A percentile compares a stretch with the other conserved stretches of the same genome.
Conservation (phyloP, 257 asterid species). For the Cinchona pubescens region DNA sequence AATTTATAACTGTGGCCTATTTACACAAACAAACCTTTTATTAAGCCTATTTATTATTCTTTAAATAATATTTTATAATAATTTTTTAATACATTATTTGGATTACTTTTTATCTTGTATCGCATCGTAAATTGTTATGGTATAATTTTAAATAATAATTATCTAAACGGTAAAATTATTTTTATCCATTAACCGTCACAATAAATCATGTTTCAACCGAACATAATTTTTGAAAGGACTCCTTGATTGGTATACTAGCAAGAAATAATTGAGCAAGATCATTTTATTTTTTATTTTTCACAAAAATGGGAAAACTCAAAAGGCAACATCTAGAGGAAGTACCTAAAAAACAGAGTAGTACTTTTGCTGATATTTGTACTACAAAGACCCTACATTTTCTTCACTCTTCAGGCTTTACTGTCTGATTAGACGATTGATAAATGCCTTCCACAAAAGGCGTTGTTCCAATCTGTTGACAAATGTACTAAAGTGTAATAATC, state of each 20-base stretch:
- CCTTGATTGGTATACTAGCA: neutral
- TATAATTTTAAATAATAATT: too few relatives aligned
- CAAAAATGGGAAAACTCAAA: neutral
- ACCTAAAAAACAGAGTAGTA: conserved; percentile 6
- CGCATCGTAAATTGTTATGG: too few relatives aligned
- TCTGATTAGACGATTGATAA: conserved; percentile 16
- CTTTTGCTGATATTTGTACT: neutral
- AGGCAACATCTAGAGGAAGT: neutral
- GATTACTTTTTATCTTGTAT: too few relatives aligned
- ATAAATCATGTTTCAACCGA: too few relatives aligned
- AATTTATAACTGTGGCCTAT: too few relatives aligned
- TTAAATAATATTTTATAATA: too few relatives aligned
- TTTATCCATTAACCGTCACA: too few relatives aligned
- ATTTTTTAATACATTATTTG: too few relatives aligned
- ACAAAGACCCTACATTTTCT: conserved; percentile 9
- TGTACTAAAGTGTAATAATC: neutral
- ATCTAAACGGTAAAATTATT: too few relatives aligned
- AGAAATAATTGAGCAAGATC: neutral
- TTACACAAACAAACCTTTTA: too few relatives aligned
- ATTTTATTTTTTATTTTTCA: neutral
- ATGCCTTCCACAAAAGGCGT: neutral
- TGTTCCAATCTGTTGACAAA: neutral
- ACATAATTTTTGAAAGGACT: neutral
- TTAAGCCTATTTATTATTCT: too few relatives aligned
- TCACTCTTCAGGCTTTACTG: neutral